Evolutionary conservation across 495 filamentous ascomycete species (phyloP).

Genomic region (Hyaloscypha bicolor): DNA sequence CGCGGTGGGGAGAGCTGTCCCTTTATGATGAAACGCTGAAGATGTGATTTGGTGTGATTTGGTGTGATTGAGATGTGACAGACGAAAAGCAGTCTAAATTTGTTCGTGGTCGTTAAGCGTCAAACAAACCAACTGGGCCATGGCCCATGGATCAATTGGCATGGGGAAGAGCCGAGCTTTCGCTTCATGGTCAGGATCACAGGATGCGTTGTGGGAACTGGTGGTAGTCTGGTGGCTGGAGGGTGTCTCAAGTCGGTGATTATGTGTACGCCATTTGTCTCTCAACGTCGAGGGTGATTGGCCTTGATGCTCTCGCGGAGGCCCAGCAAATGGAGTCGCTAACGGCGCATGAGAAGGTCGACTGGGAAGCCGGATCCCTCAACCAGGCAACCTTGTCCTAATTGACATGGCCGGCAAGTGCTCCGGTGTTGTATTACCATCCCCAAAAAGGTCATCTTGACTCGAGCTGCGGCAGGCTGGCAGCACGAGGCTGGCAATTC

Average conservation of each 20-base stretch:
- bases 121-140: background rate
- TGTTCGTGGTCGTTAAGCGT: background rate
- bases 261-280: slow-evolving; percentile 1
- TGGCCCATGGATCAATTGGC: background rate
- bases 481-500: background rate
- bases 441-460: background rate
- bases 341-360: background rate
- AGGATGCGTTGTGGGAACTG: background rate
- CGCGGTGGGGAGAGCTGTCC: background rate
- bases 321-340: background rate
- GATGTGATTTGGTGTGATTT: slow-evolving; percentile 4
- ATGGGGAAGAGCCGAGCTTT: background rate
- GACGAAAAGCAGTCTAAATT: background rate
- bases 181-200: background rate
- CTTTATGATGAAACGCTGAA: background rate
- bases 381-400: no score
- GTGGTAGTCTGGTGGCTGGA: no score
- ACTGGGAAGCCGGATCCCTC: no score
- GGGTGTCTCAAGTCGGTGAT: slow-evolving; percentile 17
- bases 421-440: background rate
- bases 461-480: background rate
- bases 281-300: background rate
- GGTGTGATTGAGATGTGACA: background rate
- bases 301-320: background rate
- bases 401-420: background rate